Conservation (phyloP, 495 filamentous ascomycete genomes). For the Penicillium herquei region DNA sequence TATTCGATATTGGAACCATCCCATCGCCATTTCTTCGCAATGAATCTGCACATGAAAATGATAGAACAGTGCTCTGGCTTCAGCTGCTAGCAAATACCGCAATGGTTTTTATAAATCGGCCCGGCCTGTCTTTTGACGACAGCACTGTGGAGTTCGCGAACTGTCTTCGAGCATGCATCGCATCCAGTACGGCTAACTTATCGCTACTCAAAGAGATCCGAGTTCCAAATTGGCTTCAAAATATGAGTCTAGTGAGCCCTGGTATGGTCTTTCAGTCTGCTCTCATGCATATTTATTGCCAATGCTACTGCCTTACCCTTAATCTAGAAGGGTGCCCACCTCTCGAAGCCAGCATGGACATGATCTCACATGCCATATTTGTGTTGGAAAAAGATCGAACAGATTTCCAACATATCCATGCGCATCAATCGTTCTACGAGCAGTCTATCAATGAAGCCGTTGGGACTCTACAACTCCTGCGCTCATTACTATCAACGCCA, state of each 20-base stretch:
- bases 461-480: neutral
- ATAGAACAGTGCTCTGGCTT: constrained; percentile 1
- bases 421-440: neutral
- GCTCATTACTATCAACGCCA: neutral
- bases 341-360: constrained; percentile 2
- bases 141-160: constrained; percentile 1
- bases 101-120: constrained; percentile 4
- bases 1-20: constrained; percentile 1
- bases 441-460: neutral
- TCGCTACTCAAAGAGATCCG: neutral
- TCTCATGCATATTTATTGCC: constrained; percentile 9
- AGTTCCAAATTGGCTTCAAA: constrained; percentile 4
- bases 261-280: constrained; percentile 6
- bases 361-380: neutral
- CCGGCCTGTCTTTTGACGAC: constrained; percentile 8
- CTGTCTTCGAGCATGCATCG: constrained; percentile 3
- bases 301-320: neutral
- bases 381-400: neutral
- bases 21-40: neutral
- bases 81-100: constrained; percentile 6
- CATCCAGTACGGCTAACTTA: neutral
- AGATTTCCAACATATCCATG: neutral
- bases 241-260: constrained; percentile 5
- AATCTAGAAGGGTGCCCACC: constrained; percentile 1
- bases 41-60: neutral